Evolutionary conservation across 495 filamentous ascomycete genomes (phyloP), one percentile per base, ranked within the genome.

Genomic region (Tricharina praecox): DNA sequence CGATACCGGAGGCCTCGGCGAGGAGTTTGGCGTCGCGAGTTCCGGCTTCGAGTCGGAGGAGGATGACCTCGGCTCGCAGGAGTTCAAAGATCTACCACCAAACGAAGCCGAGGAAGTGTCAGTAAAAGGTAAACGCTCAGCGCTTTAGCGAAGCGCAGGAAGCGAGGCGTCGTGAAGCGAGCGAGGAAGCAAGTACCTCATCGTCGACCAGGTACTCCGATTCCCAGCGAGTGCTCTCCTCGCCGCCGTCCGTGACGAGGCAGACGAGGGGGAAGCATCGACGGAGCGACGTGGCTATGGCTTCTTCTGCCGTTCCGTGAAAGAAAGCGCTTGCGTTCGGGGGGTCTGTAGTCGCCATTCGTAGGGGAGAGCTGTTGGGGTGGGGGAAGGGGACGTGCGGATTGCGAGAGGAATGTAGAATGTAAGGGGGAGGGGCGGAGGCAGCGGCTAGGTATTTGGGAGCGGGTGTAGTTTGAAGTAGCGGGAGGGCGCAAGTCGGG

Each of bases 11-110:
- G 56, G 93, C 78, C 3, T 82, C 81, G 3, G 78, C 70, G 4
- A 96, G 67, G 53, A 81, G 90, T 2, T 73, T 74, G 11, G 84
- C 85, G 65, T 94, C 88, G 47, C 77, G 69, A 11, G 77, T 85
- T 9, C 76, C 81, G 16, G 77, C 73, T 19, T 64, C 62, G 10
- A 95, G 68, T 43, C 77, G 73, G 20, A 95, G 68, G 15, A 78
- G 53, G 18, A 96, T 68, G 10, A 81, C 71, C 45, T 73, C 67
- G 15, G 68, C 62, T 30, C 63, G 56, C 11, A 93, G 64, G 15
- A 75, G 62, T 4, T 62, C 55, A 43, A 43, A 43, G 25, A 75
- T 57, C 69, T 71, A 42, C 28, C 42, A 23, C 11, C 47, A 8
- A 37, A 45, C 32, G 52, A 9, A 8, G 35, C 48, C 38, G 50